Base-by-base conservation (phyloP, 2,329 filamentous ascomycete species). In the Neonectria ditissima region DNA sequence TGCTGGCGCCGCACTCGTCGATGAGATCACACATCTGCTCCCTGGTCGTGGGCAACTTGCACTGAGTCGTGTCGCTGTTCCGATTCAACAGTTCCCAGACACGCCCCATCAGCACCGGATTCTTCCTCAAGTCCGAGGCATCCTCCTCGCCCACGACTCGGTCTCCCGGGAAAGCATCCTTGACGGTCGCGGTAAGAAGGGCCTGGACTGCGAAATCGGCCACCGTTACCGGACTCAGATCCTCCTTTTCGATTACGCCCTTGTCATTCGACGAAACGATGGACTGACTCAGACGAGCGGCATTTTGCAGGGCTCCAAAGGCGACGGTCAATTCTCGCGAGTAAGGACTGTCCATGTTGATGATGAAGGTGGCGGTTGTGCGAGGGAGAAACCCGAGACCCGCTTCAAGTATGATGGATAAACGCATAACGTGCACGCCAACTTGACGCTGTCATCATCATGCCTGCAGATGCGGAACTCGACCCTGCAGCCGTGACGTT, bases 201-300 rank as follows among this genome's bases (percentile, higher is more conserved):
- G 85, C 85, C 69, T 88, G 86, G 61, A 87, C 82, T 57, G 86
- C 86, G 67, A 88, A 88, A 74, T 89, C 86, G 72, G 83, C 87
- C 20, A 88, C 79, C 0, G 87, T 89, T 50, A 88, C 87, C 2
- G 85, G 86, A 59, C 82, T 86, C 37, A 86, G 76, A 71, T 87
- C 86, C 45, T 82, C 81, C 66, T 89, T 89, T 62, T 83, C 78
- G 24, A 87, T 74, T 24, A 80, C 78, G 58, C 82, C 83, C 70
- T 86, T 86, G 74, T 86, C 82, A 30, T 80, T 76, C 3, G 79
- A 73, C 1, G 79, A 74, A 47, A 87, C 77, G 44, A 86, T 80
- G 2, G 80, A 80, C 55, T 84, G 82, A 69, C 84, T 86, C 61
- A 88, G 75, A 48, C 76, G 77, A 11, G 85, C 80, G 2, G 86